phyloP scores from a whole-genome alignment of 177 flowering plant species.

The Vitis hybrid region DNA sequence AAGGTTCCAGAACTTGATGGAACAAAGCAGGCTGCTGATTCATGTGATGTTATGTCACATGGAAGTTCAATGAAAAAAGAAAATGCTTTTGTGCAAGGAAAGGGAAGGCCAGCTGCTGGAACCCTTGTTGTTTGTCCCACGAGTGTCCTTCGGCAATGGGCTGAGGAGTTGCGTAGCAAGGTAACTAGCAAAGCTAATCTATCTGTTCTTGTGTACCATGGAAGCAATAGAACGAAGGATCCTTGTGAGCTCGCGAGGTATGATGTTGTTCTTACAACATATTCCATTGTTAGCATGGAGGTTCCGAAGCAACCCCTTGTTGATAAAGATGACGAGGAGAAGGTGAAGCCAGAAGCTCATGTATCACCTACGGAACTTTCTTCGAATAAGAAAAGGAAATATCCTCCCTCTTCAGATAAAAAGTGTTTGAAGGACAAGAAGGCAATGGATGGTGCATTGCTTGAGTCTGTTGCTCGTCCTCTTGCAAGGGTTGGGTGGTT shows the following conservation, averaged over 20 bases:
- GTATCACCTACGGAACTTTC: conserved; percentile 23
- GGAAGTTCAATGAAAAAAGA: conserved; percentile 9
- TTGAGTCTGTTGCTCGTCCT: conserved; percentile 67
- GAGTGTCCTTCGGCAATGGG: conserved; percentile 88
- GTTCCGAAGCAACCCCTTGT: conserved; percentile 79
- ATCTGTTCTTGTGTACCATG: conserved; percentile 78
- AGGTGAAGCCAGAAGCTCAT: conserved; percentile 26
- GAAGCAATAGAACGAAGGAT: conserved; percentile 78
- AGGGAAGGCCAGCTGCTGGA: conserved; percentile 85
- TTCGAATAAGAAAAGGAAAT: conserved; percentile 63
- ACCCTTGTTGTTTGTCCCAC: conserved; percentile 91
- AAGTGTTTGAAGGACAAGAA: conserved; percentile 51
- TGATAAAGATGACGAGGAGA: conserved; percentile 66
- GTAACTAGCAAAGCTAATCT: conserved; percentile 69
- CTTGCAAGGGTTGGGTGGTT: conserved; percentile 92
- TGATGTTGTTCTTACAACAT: conserved; percentile 91
- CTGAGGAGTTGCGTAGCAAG: conserved; percentile 75
- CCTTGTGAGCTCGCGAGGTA: conserved; percentile 73
- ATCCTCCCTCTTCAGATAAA: conserved; percentile 46
- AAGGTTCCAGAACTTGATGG: conserved; percentile 21
- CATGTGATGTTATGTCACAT: conserved; percentile 12
- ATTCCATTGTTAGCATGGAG: conserved; percentile 93
- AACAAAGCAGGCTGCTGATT: conserved; percentile 21
- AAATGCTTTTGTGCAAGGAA: conserved; percentile 27
- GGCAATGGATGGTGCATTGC: conserved; percentile 36